Evolutionary conservation across 2,329 filamentous ascomycete genomes (phyloP).

Genomic region (Botrytis tulipae): DNA sequence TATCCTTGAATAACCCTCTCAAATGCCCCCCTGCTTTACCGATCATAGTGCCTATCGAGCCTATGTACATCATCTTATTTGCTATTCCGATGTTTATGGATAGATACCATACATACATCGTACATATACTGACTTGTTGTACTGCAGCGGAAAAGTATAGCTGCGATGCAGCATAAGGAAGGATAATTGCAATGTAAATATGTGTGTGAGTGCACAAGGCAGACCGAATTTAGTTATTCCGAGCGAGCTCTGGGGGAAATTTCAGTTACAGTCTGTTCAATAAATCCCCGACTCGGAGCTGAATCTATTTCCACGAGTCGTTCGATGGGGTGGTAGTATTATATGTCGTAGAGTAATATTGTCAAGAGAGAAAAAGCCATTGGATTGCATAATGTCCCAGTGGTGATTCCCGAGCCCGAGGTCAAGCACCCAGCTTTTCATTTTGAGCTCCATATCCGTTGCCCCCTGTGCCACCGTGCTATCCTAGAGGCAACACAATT

Average conservation of each 20-base stretch:
- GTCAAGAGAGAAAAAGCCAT: conserved; percentile 3
- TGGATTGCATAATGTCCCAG: not conserved
- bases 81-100: conserved; percentile 2
- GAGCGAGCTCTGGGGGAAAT: not conserved
- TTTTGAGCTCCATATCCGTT: not conserved
- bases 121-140: conserved; percentile 13
- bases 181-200: not conserved
- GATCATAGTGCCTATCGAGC: not conserved
- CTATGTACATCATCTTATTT: conserved; percentile 12
- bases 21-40: conserved; percentile 13
- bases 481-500: conserved; percentile 5
- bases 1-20: conserved; percentile 8
- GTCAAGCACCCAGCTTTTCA: conserved; percentile 3
- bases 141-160: conserved; percentile 17
- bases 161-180: conserved; percentile 7
- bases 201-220: not conserved
- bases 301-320: conserved; percentile 17
- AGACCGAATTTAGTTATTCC: conserved; percentile 10
- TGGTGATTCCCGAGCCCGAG: conserved; percentile 8
- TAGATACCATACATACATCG: not conserved
- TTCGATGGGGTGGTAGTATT: conserved; percentile 1
- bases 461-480: not conserved
- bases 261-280: not conserved
- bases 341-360: not conserved
- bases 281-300: conserved; percentile 14